Evolutionary conservation across 306 rosid species (phyloP).

Genomic region (Vigna mungo): DNA sequence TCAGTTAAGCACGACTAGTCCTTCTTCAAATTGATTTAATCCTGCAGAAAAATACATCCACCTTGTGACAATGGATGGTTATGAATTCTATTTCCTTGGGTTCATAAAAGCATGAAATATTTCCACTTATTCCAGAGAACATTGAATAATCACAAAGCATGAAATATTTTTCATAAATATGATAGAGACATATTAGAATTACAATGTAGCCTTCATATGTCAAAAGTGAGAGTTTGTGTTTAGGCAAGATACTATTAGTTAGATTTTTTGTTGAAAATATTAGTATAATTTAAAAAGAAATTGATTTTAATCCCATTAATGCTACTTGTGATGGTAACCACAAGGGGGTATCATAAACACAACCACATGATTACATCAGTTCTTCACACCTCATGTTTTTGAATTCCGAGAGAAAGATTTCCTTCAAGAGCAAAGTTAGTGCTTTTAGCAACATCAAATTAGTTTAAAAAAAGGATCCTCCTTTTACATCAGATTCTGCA

Average conservation of each 20-base stretch:
- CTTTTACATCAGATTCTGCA: too few relatives aligned
- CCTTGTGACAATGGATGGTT: constrained; percentile 57
- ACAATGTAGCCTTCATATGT: not conserved
- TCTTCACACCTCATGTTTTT: too few relatives aligned
- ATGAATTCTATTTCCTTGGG: constrained; percentile 73
- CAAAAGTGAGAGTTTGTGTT: not conserved
- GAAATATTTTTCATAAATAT: not conserved
- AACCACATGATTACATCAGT: too few relatives aligned
- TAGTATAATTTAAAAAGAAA: too few relatives aligned
- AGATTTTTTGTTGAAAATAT: too few relatives aligned
- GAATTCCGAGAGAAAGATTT: too few relatives aligned
- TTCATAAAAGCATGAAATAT: constrained; percentile 53
- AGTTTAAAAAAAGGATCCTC: too few relatives aligned
- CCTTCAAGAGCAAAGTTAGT: too few relatives aligned
- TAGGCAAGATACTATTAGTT: not conserved
- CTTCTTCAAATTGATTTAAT: constrained; percentile 57
- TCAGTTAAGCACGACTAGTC: constrained; percentile 53
- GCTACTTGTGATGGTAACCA: too few relatives aligned
- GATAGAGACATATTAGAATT: not conserved
- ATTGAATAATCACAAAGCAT: constrained; percentile 18
- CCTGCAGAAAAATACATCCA: constrained; percentile 64
- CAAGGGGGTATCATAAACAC: too few relatives aligned
- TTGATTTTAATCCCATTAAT: too few relatives aligned
- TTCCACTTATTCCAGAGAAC: constrained; percentile 6
- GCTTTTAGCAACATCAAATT: too few relatives aligned